A percentile compares a stretch with the other conserved stretches of the same genome.
Evolutionary conservation across 78 protist genomes (phyloP).

Genomic region (Chrysochromulina tobinii): DNA sequence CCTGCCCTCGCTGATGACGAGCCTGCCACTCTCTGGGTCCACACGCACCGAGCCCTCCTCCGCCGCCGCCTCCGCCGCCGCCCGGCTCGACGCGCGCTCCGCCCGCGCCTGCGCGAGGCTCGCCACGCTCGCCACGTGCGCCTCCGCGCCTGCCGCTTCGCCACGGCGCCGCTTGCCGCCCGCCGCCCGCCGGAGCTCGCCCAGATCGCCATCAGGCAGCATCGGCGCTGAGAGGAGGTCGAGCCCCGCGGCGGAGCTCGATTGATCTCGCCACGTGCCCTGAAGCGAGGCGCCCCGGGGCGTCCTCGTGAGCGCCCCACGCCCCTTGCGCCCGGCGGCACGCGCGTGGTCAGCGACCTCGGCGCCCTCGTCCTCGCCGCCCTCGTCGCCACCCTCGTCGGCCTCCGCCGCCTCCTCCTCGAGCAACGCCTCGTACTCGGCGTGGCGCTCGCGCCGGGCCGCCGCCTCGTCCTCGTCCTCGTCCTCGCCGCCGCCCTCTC

Average conservation of each 20-base stretch:
- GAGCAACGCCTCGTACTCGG: background rate
- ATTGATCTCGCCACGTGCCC: background rate
- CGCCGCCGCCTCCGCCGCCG: background rate
- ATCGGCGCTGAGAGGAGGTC: background rate
- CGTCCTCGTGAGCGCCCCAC: background rate
- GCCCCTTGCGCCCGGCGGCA: background rate
- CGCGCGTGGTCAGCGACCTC: background rate
- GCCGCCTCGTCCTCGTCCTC: background rate
- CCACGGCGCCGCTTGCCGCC: slow-evolving; percentile 6
- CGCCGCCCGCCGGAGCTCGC: no score
- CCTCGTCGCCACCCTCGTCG: background rate
- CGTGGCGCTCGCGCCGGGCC: no score
- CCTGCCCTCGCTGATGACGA: background rate
- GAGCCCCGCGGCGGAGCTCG: background rate
- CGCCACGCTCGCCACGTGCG: background rate
- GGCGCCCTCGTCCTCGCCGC: background rate
- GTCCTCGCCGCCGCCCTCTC: background rate
- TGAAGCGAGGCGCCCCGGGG: background rate
- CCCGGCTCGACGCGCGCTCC: background rate
- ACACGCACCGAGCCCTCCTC: no score
- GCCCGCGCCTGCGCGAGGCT: no score
- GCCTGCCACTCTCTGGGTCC: background rate
- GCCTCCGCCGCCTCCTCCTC: background rate
- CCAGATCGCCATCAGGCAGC: no score
- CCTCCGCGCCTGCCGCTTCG: background rate